Conservation (phyloP, 2,329 filamentous ascomycete genomes). For the Fusarium buxicola region DNA sequence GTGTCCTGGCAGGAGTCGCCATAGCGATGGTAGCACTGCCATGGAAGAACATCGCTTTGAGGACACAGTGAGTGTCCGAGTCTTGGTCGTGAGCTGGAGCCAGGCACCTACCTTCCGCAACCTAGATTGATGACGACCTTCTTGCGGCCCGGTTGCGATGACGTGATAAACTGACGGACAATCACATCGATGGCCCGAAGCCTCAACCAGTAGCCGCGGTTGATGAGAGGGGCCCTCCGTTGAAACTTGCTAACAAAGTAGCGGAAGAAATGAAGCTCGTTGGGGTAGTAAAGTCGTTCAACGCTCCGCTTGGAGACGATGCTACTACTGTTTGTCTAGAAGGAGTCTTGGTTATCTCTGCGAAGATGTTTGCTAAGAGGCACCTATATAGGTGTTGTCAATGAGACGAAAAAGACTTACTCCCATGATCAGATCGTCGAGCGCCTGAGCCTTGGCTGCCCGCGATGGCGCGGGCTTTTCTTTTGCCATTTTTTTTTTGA, state of each 20-base stretch:
- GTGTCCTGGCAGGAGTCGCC: conserved; percentile 66
- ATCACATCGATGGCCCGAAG: conserved; percentile 84
- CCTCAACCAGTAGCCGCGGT: conserved; percentile 88
- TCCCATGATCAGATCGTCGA: conserved; percentile 68
- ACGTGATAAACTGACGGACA: conserved; percentile 77
- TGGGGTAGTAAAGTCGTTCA: conserved; percentile 84
- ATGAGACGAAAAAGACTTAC: conserved; percentile 53
- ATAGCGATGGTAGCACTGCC: conserved; percentile 81
- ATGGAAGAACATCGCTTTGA: conserved; percentile 84
- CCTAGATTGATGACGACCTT: conserved; percentile 88
- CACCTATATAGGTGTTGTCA: not conserved
- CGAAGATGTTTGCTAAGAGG: not conserved
- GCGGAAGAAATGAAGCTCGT: conserved; percentile 85
- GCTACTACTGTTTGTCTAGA: conserved; percentile 86
- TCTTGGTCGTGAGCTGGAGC: not conserved
- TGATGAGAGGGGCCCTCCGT: conserved; percentile 87
- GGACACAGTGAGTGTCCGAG: conserved; percentile 10
- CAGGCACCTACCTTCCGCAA: conserved; percentile 81
- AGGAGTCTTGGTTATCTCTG: conserved; percentile 7
- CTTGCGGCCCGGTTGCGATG: conserved; percentile 59
- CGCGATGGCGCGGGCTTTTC: conserved; percentile 17
- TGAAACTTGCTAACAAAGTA: conserved; percentile 89
- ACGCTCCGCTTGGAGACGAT: conserved; percentile 94
- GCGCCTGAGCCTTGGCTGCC: conserved; percentile 43
- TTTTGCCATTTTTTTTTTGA: conserved; percentile 38